Evolutionary conservation across 768 basidiomycete species (phyloP).

Genomic region (Dioszegia crocea): DNA sequence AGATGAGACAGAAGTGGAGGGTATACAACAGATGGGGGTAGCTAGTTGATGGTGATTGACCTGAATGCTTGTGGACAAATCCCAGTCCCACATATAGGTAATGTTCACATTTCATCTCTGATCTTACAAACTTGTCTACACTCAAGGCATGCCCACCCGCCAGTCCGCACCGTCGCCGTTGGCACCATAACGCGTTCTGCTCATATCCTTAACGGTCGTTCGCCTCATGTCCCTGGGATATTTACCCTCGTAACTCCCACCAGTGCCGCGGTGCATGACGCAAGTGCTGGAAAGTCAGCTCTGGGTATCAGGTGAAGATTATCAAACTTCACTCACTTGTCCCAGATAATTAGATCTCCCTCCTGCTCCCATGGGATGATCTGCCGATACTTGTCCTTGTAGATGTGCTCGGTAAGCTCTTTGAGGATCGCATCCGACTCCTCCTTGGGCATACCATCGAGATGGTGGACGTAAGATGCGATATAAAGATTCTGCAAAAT

Average conservation of each 20-base stretch:
- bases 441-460: constrained; percentile 21
- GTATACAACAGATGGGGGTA: no score
- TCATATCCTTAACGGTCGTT: constrained; percentile 20
- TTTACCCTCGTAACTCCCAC: constrained; percentile 18
- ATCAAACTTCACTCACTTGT: constrained; percentile 7
- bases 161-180: constrained; percentile 15
- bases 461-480: constrained; percentile 20
- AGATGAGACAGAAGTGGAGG: no score
- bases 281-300: constrained; percentile 6
- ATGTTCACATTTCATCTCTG: no score
- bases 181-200: constrained; percentile 11
- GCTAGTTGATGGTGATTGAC: no score
- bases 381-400: constrained; percentile 18
- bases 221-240: constrained; percentile 18
- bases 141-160: constrained; percentile 18
- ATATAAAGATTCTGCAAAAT: constrained; percentile 14
- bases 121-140: no score
- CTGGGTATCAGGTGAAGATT: no score
- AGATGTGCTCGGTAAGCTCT: constrained; percentile 17
- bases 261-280: constrained; percentile 21
- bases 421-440: constrained; percentile 14
- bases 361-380: constrained; percentile 19
- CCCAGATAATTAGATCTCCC: constrained; percentile 26
- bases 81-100: no score
- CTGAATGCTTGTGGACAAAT: no score